Evolutionary conservation across 352 stramenopile species (phyloP).

Genomic region (Globisporangium lucens): DNA sequence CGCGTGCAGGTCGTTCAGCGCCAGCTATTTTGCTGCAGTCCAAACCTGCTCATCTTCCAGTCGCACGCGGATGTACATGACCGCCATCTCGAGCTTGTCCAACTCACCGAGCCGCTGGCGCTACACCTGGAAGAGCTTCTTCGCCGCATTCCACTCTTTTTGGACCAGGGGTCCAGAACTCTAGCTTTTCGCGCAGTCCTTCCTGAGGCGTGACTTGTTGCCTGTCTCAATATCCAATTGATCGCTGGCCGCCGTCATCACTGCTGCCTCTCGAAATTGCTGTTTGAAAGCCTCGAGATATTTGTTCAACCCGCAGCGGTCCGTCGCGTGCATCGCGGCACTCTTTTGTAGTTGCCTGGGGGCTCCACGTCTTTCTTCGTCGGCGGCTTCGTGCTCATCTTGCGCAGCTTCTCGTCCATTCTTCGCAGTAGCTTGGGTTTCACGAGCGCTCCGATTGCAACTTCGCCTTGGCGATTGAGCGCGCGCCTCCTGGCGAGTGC

Average conservation of each 20-base stretch:
- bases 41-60: conserved; percentile 36
- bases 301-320: conserved; percentile 59
- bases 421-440: too few species aligned
- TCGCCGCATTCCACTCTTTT: conserved; percentile 51
- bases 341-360: conserved; percentile 60
- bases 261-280: conserved; percentile 51
- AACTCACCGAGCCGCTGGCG: conserved; percentile 65
- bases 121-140: conserved; percentile 65
- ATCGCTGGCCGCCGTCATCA: background rate
- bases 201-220: conserved; percentile 9
- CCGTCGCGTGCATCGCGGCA: conserved; percentile 60
- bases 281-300: conserved; percentile 54
- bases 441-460: too few species aligned
- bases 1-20: too few species aligned
- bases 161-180: conserved; percentile 46
- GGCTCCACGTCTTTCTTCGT: conserved; percentile 45
- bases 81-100: conserved; percentile 79
- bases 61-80: conserved; percentile 57
- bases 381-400: conserved; percentile 34
- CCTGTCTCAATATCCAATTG: background rate
- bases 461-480: too few species aligned
- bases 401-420: conserved; percentile 26
- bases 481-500: too few species aligned
- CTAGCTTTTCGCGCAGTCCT: conserved; percentile 36
- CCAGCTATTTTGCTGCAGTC: conserved; percentile 32